Evolutionary conservation across 2,329 filamentous ascomycete species (phyloP), one percentile per base, ranked within the genome.

Genomic region (Apiospora pterosperma): DNA sequence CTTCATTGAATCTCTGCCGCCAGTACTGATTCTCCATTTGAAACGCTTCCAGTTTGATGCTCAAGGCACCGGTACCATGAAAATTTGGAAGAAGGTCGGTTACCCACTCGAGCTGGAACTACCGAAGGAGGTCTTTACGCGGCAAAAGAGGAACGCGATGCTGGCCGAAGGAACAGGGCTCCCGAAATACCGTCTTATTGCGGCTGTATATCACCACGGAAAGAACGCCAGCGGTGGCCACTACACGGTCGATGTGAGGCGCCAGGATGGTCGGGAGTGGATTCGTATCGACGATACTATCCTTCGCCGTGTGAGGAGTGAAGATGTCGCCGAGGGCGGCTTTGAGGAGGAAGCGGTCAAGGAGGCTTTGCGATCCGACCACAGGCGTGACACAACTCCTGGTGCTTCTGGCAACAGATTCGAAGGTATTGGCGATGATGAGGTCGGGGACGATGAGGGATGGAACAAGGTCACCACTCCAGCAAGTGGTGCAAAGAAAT

Each of bases 41-140:
- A 99, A 99, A 81, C 92, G 96, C 55, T 99, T 99, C 83, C 93
- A 97, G 72, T 98, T 97, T 72, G 93, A 98, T 72, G 92, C 89
- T 67, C 87, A 90, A 65, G 92, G 90, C 7, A 82, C 82, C 55
- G 93, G 93, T 28, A 97, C 93, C 0, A 91, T 97, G 73, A 99
- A 99, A 83, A 97, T 98, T 68, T 97, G 95, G 92, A 99, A 98
- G 82, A 97, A 95, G 81, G 85, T 99, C 65, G 95, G 93, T 23
- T 99, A 99, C 74, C 96, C 96, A 0, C 82, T 99, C 34, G 94
- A 98, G 73, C 84, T 99, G 61, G 95, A 98, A 75, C 93, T 99
- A 67, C 96, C 96, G 0, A 91, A 90, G 64, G 95, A 98, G 74
- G 91, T 93, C 11, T 91, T 99, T 73, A 90, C 93, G 12, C 88